Evolutionary conservation across 768 basidiomycete genomes (phyloP).

Genomic region (Lanmaoa pseudosensibilis): DNA sequence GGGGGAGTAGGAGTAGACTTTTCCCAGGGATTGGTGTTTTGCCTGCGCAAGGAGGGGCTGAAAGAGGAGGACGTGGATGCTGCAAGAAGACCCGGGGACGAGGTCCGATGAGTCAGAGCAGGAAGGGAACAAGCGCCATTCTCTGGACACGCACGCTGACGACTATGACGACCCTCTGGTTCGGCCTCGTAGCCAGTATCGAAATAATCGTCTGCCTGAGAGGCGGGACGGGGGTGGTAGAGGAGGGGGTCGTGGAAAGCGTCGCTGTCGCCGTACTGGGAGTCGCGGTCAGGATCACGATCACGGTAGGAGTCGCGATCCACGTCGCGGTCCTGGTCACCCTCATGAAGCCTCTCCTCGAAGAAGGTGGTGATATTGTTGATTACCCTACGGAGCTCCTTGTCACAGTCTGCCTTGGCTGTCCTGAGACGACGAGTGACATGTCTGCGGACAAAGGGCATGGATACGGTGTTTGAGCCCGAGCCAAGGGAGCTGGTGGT

Average conservation of each 20-base stretch:
- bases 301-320: conserved; percentile 57
- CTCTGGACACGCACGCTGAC: conserved; percentile 72
- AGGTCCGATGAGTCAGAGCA: conserved; percentile 53
- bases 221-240: conserved; percentile 53
- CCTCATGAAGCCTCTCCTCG: conserved; percentile 83
- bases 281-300: conserved; percentile 57
- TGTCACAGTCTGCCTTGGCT: conserved; percentile 96
- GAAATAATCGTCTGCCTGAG: conserved; percentile 71
- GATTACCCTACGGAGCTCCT: conserved; percentile 91
- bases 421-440: conserved; percentile 90
- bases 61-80: conserved; percentile 61
- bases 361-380: conserved; percentile 93
- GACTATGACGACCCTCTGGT: conserved; percentile 55
- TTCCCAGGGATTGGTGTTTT: conserved; percentile 67
- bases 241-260: conserved; percentile 60
- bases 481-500: conserved; percentile 39
- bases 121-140: conserved; percentile 38
- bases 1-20: conserved; percentile 48
- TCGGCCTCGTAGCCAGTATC: conserved; percentile 86
- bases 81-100: conserved; percentile 57
- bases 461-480: conserved; percentile 76
- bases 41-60: conserved; percentile 69
- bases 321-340: conserved; percentile 60
- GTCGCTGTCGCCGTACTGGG: conserved; percentile 55
- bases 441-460: conserved; percentile 91